Evolutionary conservation across 305 asterid genomes (phyloP), one percentile per base, ranked within the genome.

Genomic region (Coffea humblotiana): DNA sequence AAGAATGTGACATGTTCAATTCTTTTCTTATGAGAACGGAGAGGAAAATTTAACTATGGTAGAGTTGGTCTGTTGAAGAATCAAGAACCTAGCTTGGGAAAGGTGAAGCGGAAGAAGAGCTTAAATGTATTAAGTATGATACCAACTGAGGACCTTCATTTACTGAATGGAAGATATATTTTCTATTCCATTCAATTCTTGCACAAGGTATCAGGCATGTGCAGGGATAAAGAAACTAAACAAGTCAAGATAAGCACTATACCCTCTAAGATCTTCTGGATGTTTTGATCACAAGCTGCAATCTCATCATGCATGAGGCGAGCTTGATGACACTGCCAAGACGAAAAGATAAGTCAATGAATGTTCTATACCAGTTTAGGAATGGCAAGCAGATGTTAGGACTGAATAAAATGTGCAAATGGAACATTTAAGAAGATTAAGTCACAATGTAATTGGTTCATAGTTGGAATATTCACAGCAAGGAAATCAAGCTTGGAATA

Each of bases 211-310:
- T 51, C 61, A 8, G 67, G 54, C 27, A 32, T 32, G 32, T 32
- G 32, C 32, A 32, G 32, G 32, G 32, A 32, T 32, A 32, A 32
- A 32, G 32, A 32, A 32, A 32, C 32, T 0, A 32, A 32, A 32
- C 32, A 32, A 32, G 32, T 32, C 32, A 79, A 51, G 32, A 7
- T 16, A 69, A 68, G 65, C 14, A 69, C 25, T 43, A 12, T 77
- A 85, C 88, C 88, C 66, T 82, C 78, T 74, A 71, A 63, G 47
- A 71, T 74, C 37, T 74, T 78, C 79, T 40, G 81, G 72, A 82
- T 80, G 47, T 48, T 40, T 77, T 51, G 29, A 25, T 80, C 73
- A 75, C 84, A 85, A n/a, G 52, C 23, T 8, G 82, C 78, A 43
- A 80, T 80, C 69, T 82, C 84, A 56, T 72, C 82, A 56, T 64